A percentile compares a stretch with the other conserved stretches of the same genome.
Conservation (phyloP, 306 rosid species). For the Prunus fruticosa region DNA sequence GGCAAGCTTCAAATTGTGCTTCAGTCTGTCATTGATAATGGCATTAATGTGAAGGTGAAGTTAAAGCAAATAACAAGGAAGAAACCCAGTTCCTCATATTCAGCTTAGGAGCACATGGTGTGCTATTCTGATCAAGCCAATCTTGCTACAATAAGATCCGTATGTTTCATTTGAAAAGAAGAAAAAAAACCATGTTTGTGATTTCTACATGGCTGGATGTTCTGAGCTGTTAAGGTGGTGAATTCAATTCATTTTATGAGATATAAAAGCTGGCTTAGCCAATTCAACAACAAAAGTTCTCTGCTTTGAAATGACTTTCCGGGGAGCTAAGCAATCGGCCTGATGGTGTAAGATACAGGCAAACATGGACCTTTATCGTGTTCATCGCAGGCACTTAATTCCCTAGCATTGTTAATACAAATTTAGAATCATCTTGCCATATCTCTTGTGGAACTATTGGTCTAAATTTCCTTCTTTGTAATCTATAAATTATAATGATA, state of each 20-base stretch:
- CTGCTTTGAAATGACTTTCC: neutral
- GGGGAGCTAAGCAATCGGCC: neutral
- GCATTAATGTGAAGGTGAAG: conserved; percentile 63
- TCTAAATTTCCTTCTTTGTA: neutral
- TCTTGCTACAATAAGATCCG: neutral
- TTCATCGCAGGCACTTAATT: neutral
- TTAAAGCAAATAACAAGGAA: conserved; percentile 59
- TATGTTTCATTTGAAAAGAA: neutral
- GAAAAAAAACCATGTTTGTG: neutral
- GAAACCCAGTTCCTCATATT: conserved; percentile 27
- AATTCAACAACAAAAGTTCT: neutral
- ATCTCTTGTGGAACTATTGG: neutral
- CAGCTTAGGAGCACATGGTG: neutral
- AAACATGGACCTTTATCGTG: neutral
- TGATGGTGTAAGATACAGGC: neutral
- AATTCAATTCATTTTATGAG: neutral
- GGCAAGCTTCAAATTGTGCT: conserved; percentile 66
- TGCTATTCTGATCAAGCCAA: neutral
- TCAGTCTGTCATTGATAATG: conserved; percentile 48
- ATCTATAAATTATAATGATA: neutral
- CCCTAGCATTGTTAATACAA: neutral
- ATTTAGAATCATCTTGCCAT: no score
- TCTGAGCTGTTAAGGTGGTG: neutral
- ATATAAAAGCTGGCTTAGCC: neutral
- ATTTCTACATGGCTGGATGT: neutral